These are phyloP conservation scores for Neophaeococcomyces aloes DNA, from an alignment of 2,329 filamentous ascomycete genomes.

Conservation along the genomic window DNA sequence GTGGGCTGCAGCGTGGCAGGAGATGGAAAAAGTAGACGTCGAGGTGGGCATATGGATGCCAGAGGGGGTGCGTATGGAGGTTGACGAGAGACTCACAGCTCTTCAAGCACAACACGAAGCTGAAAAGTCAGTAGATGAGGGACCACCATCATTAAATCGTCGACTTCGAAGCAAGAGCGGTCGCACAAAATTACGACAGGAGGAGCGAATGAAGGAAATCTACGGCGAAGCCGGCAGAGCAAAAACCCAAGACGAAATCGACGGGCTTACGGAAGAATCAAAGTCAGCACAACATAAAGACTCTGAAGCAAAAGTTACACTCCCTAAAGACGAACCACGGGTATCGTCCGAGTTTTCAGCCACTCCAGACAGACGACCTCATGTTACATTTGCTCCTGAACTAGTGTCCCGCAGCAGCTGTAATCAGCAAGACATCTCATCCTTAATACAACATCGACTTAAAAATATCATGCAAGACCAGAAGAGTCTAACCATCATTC, in stretches of 20 bases:
- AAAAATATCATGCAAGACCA: conserved; percentile 42
- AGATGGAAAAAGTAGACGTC: conserved; percentile 98
- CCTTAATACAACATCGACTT: conserved; percentile 21
- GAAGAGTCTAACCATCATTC: conserved; percentile 42
- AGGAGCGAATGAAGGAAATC: conserved; percentile 14
- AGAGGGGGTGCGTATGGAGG: conserved; percentile 39
- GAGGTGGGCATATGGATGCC: conserved; percentile 67
- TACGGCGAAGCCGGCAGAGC: conserved; percentile 14
- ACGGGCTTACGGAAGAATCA: conserved; percentile 15
- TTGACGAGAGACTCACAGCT: conserved; percentile 37
- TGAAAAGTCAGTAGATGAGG: conserved; percentile 10
- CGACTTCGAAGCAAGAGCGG: neutral
- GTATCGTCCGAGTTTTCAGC: too few species aligned
- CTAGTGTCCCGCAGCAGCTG: too few species aligned
- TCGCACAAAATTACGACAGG: conserved; percentile 7
- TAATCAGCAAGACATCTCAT: neutral
- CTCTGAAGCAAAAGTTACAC: too few species aligned
- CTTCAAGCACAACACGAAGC: conserved; percentile 28
- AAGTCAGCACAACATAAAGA: too few species aligned
- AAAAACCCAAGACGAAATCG: conserved; percentile 18
- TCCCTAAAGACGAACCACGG: too few species aligned
- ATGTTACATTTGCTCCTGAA: too few species aligned
- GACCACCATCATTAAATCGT: neutral
- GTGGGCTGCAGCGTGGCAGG: conserved; percentile 87
- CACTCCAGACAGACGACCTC: too few species aligned